These are phyloP conservation scores for Scalesia atractyloides DNA, from an alignment of 129 eudicot species.

Conservation along the genomic window DNA sequence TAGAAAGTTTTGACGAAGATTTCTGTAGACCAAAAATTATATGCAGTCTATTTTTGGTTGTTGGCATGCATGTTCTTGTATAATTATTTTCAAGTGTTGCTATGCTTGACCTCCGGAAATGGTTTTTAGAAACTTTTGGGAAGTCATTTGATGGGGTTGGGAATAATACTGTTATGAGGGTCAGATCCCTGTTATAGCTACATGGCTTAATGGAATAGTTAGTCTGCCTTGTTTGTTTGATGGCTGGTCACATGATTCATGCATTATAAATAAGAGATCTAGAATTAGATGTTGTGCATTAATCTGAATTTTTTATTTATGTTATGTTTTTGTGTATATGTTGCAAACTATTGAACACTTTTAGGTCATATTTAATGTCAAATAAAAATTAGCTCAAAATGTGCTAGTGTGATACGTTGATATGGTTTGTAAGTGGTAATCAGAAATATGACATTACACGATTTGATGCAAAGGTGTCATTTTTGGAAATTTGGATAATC, in stretches of 20 bases:
- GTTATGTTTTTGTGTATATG: constrained; percentile 7
- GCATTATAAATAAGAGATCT: background rate
- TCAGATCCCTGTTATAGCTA: constrained; percentile 6
- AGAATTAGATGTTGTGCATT: background rate
- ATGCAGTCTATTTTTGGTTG: background rate
- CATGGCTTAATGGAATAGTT: background rate
- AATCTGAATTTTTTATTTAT: background rate
- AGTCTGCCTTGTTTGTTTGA: constrained; percentile 5
- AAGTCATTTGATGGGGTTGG: constrained; percentile 9
- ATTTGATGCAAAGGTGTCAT: background rate
- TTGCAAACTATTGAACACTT: background rate
- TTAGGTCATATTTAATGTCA: constrained; percentile 10
- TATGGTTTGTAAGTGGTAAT: constrained; percentile 9
- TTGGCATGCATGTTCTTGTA: background rate
- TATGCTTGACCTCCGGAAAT: background rate
- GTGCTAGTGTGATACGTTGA: constrained; percentile 6
- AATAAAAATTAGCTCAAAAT: background rate
- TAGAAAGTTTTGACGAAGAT: background rate
- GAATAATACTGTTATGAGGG: background rate
- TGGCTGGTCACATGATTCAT: background rate
- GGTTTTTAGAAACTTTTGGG: background rate
- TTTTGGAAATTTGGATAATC: background rate
- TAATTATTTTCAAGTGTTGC: background rate
- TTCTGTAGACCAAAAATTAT: background rate
- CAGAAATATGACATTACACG: background rate